Percentiles rank a stretch among this genome's conserved stretches.
Conservation (phyloP, 2,329 filamentous ascomycete species). For the Colletotrichum costaricense region DNA sequence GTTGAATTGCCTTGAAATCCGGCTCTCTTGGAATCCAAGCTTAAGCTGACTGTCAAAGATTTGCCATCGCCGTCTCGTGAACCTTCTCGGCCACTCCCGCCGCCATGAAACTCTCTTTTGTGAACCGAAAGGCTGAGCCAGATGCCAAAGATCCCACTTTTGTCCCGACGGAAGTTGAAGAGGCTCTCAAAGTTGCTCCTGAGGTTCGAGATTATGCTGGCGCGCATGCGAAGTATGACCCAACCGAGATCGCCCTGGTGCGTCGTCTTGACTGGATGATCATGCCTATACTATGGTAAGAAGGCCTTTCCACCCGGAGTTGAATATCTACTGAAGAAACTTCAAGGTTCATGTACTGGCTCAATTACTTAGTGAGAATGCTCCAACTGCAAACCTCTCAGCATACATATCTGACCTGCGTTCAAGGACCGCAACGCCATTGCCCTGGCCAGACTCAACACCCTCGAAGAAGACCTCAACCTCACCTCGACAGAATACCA, state of each 20-base stretch:
- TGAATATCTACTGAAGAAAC: slow-evolving; percentile 20
- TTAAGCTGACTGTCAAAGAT: not conserved
- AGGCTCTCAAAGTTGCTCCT: not conserved
- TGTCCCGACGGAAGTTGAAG: not conserved
- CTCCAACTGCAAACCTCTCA: no score
- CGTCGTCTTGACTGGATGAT: slow-evolving; percentile 49
- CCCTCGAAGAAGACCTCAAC: slow-evolving; percentile 62
- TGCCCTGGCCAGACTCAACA: slow-evolving; percentile 65
- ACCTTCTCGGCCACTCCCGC: not conserved
- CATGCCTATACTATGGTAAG: slow-evolving; percentile 51
- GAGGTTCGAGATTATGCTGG: slow-evolving; percentile 44
- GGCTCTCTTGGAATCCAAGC: accelerated
- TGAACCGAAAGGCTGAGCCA: not conserved
- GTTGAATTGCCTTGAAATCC: accelerated
- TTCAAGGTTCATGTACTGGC: slow-evolving; percentile 48
- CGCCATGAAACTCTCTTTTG: not conserved
- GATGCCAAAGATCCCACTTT: not conserved
- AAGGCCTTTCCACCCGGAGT: slow-evolving; percentile 49
- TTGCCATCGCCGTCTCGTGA: not conserved
- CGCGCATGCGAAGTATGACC: slow-evolving; percentile 45
- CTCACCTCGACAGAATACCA: slow-evolving; percentile 48
- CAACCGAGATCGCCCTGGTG: slow-evolving; percentile 48
- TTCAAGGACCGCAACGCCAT: slow-evolving; percentile 61
- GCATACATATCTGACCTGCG: not conserved
- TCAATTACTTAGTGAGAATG: slow-evolving; percentile 20